Percentiles rank a stretch among this genome's conserved stretches.
phyloP scores from a whole-genome alignment of 2,329 filamentous ascomycete genomes.

The Xylariaceae sp. region DNA sequence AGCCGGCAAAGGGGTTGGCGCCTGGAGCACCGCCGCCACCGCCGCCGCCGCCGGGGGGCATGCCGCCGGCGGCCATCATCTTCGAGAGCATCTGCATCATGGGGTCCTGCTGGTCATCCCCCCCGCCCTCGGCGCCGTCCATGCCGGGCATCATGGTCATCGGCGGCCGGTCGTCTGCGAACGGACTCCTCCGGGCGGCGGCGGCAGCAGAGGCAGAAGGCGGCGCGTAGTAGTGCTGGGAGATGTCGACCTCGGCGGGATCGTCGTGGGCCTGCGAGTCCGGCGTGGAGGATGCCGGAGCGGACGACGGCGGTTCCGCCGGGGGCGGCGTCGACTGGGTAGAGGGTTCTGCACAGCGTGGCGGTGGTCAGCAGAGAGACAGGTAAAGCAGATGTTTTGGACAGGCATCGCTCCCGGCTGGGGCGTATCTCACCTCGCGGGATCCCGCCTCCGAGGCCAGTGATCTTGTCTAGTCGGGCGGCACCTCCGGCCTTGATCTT shows the following conservation, averaged over 20 bases:
- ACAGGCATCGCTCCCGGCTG: no score
- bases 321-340: slow-evolving; percentile 3
- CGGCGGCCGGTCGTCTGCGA: slow-evolving; percentile 12
- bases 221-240: slow-evolving; percentile 62
- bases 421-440: slow-evolving; percentile 37
- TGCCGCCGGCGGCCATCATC: slow-evolving; percentile 42
- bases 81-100: slow-evolving; percentile 70
- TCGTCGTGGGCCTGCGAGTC: slow-evolving; percentile 38
- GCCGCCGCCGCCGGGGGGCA: slow-evolving; percentile 24
- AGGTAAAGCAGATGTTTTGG: no score
- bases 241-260: slow-evolving; percentile 73
- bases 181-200: slow-evolving; percentile 16
- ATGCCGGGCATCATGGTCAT: slow-evolving; percentile 21
- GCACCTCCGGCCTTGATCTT: slow-evolving; percentile 69
- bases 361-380: no score
- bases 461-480: slow-evolving; percentile 66
- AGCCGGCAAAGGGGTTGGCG: slow-evolving; percentile 27
- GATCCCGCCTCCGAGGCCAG: slow-evolving; percentile 56
- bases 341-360: no score
- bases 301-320: slow-evolving; percentile 10
- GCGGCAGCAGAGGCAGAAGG: slow-evolving; percentile 18
- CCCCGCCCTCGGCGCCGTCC: slow-evolving; percentile 19
- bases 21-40: slow-evolving; percentile 29
- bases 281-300: slow-evolving; percentile 26
- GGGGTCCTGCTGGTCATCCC: slow-evolving; percentile 44